Percentiles rank a stretch among this genome's conserved stretches.
phyloP scores from a whole-genome alignment of 345 rosid genomes.

The Cardamine occulta region DNA sequence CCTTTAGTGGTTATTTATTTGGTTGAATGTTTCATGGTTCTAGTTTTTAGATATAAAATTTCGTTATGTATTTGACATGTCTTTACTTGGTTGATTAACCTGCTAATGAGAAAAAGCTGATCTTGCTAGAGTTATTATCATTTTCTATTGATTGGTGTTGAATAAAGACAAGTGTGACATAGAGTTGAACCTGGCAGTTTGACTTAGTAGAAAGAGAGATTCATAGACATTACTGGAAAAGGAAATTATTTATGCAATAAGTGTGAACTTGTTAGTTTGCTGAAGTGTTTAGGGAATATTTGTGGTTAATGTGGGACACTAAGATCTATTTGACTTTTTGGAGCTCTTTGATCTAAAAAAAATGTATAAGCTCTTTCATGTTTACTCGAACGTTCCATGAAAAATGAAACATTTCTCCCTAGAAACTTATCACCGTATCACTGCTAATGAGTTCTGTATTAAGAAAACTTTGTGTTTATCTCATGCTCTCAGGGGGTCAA shows the following conservation, averaged over 20 bases:
- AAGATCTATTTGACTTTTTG: not conserved
- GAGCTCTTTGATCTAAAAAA: slow-evolving; percentile 12
- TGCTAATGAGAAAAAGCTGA: not conserved
- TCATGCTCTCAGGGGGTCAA: slow-evolving; percentile 49
- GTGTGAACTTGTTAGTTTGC: slow-evolving; percentile 7
- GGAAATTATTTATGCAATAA: not conserved
- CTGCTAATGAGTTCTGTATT: slow-evolving; percentile 2
- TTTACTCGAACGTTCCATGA: not conserved
- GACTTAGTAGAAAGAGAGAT: not conserved
- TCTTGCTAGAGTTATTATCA: not conserved
- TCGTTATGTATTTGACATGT: not conserved
- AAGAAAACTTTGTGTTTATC: not conserved
- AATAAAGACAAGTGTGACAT: not conserved
- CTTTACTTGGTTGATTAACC: not conserved
- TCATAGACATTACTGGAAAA: slow-evolving; percentile 2
- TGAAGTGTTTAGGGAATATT: not conserved
- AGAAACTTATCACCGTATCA: not conserved
- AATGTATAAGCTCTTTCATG: slow-evolving; percentile 6
- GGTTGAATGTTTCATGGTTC: slow-evolving; percentile 11
- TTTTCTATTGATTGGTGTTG: not conserved
- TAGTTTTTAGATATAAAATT: not conserved
- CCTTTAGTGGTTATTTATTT: not conserved
- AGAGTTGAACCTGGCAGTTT: not conserved
- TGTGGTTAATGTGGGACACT: not conserved
- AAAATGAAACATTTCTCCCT: not conserved